These are phyloP conservation scores for Phytophthora sp. DNA, from an alignment of 352 stramenopile species.

Conservation along the genomic window DNA sequence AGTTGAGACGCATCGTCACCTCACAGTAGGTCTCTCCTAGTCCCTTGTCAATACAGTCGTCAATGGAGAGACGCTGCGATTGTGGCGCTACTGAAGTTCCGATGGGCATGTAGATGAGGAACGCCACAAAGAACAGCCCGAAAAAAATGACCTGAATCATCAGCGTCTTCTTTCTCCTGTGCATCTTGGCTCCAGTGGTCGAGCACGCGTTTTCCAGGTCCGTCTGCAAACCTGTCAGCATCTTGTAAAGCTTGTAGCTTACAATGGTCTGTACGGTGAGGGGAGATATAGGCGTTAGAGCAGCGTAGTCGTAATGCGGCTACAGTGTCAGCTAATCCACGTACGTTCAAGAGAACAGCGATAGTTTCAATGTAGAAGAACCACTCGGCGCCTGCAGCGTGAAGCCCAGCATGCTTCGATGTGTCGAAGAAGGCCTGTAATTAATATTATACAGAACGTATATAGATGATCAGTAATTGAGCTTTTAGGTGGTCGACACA, in stretches of 20 bases:
- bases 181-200: slow-evolving; percentile 28
- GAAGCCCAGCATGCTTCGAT: slow-evolving; percentile 45
- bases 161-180: slow-evolving; percentile 49
- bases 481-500: neutral
- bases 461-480: slow-evolving; percentile 5
- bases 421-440: slow-evolving; percentile 61
- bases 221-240: slow-evolving; percentile 33
- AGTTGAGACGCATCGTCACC: slow-evolving; percentile 58
- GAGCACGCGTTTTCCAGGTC: slow-evolving; percentile 44
- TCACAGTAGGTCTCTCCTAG: slow-evolving; percentile 71
- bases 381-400: slow-evolving; percentile 55
- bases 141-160: slow-evolving; percentile 51
- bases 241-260: slow-evolving; percentile 59
- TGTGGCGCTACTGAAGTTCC: slow-evolving; percentile 36
- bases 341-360: slow-evolving; percentile 58
- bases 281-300: slow-evolving; percentile 1
- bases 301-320: neutral
- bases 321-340: neutral
- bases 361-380: slow-evolving; percentile 68
- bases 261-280: slow-evolving; percentile 38
- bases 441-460: neutral
- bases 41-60: slow-evolving; percentile 59
- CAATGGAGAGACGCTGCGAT: slow-evolving; percentile 40
- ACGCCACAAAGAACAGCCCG: slow-evolving; percentile 59
- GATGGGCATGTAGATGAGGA: slow-evolving; percentile 68